phyloP scores from a whole-genome alignment of 225 moss, liverwort and hornwort genomes.

The Antitrichia curtipendula region DNA sequence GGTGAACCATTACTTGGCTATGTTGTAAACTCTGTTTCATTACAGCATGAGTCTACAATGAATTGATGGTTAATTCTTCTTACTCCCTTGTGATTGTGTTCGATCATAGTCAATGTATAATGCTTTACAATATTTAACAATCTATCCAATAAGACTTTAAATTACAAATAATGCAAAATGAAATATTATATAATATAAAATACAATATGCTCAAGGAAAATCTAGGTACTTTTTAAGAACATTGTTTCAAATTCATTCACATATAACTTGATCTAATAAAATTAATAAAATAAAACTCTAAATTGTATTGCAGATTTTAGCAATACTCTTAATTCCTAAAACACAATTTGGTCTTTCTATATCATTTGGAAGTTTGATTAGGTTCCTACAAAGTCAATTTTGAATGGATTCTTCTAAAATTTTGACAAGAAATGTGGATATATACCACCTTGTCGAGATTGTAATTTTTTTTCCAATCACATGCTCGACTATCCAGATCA shows the following conservation, averaged over 20 bases:
- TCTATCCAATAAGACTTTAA: not conserved
- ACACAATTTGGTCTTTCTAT: too few relatives aligned
- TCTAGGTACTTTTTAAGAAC: not conserved
- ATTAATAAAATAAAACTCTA: too few relatives aligned
- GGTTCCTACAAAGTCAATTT: too few relatives aligned
- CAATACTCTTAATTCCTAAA: too few relatives aligned
- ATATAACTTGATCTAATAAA: not conserved
- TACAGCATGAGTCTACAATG: not conserved
- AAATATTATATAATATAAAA: not conserved
- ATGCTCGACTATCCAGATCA: too few relatives aligned
- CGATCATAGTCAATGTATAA: not conserved
- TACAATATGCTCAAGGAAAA: not conserved
- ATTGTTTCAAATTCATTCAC: not conserved
- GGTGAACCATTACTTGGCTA: rapidly evolving
- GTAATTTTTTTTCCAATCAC: too few relatives aligned
- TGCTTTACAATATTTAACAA: not conserved
- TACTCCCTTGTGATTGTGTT: not conserved
- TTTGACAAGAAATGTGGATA: too few relatives aligned
- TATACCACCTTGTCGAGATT: too few relatives aligned
- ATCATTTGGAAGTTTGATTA: not conserved
- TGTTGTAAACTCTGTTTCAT: not conserved
- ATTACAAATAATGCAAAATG: not conserved
- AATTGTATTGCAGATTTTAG: not conserved
- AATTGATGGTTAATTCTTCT: not conserved
- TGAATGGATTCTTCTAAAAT: too few relatives aligned